Percentiles rank a stretch among this genome's conserved stretches.
phyloP scores from a whole-genome alignment of 495 filamentous ascomycete species.

The Penicillium pancosmium region DNA sequence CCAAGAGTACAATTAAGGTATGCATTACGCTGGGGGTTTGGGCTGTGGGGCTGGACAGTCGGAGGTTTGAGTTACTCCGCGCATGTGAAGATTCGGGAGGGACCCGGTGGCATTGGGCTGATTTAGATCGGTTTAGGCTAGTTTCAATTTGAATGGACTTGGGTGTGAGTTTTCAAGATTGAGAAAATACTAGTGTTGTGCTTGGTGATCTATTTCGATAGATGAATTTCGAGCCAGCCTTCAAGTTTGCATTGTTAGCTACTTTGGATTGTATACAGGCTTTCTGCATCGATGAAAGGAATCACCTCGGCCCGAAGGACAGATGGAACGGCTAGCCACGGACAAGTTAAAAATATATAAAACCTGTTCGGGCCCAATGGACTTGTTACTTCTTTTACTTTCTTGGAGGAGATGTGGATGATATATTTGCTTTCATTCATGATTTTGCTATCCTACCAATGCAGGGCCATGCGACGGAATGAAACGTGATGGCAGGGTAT shows the following conservation, averaged over 20 bases:
- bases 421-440: conserved; percentile 5
- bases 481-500: conserved; percentile 1
- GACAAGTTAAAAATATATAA: neutral
- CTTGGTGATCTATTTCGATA: no score
- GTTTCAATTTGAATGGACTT: neutral
- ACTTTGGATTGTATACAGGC: no score
- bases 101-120: neutral
- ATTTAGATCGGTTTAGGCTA: neutral
- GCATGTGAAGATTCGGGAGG: conserved; percentile 2
- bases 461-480: conserved; percentile 1
- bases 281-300: neutral
- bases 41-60: neutral
- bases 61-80: neutral
- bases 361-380: neutral
- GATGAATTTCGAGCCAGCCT: no score
- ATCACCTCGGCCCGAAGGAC: neutral
- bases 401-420: neutral
- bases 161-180: neutral
- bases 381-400: neutral
- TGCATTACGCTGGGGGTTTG: neutral
- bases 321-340: conserved; percentile 1
- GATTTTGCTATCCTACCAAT: conserved; percentile 7
- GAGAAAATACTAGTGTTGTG: neutral
- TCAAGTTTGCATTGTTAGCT: no score
- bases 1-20: conserved; percentile 1